A percentile compares a stretch with the other conserved stretches of the same genome.
phyloP scores from a whole-genome alignment of 306 rosid species.

The Acacia melanoxylon region DNA sequence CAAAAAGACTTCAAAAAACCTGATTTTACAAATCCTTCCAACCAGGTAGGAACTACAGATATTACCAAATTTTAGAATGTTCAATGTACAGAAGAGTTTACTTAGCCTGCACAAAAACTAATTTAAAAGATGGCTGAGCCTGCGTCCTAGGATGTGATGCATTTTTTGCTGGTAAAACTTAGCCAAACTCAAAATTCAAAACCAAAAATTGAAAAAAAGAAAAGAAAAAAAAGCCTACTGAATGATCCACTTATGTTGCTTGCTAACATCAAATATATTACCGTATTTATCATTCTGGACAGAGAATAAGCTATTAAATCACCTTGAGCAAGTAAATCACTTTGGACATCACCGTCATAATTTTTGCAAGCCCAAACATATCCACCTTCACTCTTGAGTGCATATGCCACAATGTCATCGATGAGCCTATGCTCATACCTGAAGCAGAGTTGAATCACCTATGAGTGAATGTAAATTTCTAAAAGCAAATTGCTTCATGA shows the following conservation, averaged over 20 bases:
- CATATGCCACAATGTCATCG: conserved; percentile 99
- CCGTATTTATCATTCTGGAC: conserved; percentile 13
- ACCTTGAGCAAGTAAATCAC: conserved; percentile 99
- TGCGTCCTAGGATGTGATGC: not conserved
- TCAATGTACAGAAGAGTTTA: not conserved
- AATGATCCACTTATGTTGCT: not conserved
- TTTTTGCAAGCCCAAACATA: conserved; percentile 99
- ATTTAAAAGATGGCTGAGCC: not conserved
- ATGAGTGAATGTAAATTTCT: conserved; percentile 17
- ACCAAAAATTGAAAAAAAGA: no score
- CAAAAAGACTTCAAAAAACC: conserved; percentile 33
- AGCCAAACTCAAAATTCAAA: not conserved
- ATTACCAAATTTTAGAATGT: conserved; percentile 10
- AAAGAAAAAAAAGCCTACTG: not conserved
- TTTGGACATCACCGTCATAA: conserved; percentile 96
- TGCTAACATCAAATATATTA: conserved; percentile 13
- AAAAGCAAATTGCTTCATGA: conserved; percentile 17
- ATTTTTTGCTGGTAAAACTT: not conserved
- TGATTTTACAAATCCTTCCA: conserved; percentile 20
- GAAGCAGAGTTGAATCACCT: conserved; percentile 38
- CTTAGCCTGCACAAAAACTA: not conserved
- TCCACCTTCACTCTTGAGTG: conserved; percentile 93
- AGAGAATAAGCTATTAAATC: conserved; percentile 19
- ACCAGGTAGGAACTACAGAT: conserved; percentile 17
- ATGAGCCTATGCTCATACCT: conserved; percentile 99